Base-by-base conservation (phyloP, 2,329 filamentous ascomycete genomes). In the Cyanodermella asteris region DNA sequence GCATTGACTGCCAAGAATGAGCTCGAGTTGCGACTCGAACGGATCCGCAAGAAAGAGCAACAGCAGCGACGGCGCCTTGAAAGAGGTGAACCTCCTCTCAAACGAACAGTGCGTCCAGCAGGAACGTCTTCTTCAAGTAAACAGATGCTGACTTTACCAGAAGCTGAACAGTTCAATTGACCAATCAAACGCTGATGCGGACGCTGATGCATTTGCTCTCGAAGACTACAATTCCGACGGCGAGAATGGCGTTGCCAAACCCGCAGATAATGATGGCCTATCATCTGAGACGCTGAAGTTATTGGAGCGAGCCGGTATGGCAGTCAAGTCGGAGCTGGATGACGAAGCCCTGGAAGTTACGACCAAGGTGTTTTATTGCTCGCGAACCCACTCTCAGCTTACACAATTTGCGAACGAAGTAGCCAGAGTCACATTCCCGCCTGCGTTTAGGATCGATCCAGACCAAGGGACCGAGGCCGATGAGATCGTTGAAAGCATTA, bases 321-420 rank as follows among this genome's bases (percentile, higher is more conserved):
- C 11, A 19, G 27, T 34, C 20, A 39, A 40, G 9, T 29, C 38
- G 16, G 39, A 34, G 13, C 25, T 28, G 27, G 37, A 44, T 10
- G 50, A 56, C 6, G 51, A 61, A 6, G 50, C 57, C 5, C 47
- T 56, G n/a, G 55, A 64, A 18, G 45, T 59, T 6, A 56, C 64
- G 34, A 55, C 74, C 25, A 91, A 84, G 57, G 76, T 93, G 25
- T 91, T 77, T 46, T 91, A 84, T 49, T 87, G 81, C 28, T 93
- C 82, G 6, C 65, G 82, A 41, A 93, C 82, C 1, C 82, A 93
- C 46, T 93, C 82, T 3, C 82, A 93, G 41, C 51, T 93, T 9
- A 73, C 74, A 1, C 82, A 93, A 42, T 91, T 93, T 45, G 71
- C 84, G 11, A 63, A 69, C 20, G 82, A 93, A 45, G 51, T 93